Percentiles rank a stretch among this genome's conserved stretches.
Conservation (phyloP, 192 early-diverging fungal genomes). For the Haplosporangium gracile region DNA sequence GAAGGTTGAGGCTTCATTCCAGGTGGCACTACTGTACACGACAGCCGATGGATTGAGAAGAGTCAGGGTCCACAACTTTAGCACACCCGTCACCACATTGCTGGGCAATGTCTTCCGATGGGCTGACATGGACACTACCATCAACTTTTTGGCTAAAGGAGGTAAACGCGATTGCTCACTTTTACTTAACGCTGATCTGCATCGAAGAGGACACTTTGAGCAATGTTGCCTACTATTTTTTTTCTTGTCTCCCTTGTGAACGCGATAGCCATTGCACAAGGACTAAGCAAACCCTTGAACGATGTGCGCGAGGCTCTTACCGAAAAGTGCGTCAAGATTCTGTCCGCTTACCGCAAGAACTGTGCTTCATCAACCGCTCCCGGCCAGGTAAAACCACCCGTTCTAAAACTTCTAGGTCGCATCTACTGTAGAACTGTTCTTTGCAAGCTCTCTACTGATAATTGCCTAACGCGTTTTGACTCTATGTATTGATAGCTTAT, state of each 20-base stretch:
- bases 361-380: constrained; percentile 90
- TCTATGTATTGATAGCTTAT: constrained; percentile 74
- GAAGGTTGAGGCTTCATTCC: constrained; percentile 85
- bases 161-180: constrained; percentile 51
- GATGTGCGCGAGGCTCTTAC: constrained; percentile 85
- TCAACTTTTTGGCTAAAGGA: constrained; percentile 88
- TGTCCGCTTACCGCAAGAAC: constrained; percentile 92
- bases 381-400: constrained; percentile 67
- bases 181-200: not conserved
- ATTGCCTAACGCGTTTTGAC: not conserved
- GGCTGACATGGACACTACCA: constrained; percentile 93
- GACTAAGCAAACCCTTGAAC: constrained; percentile 76
- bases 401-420: constrained; percentile 29
- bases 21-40: constrained; percentile 96
- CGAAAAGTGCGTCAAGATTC: constrained; percentile 88
- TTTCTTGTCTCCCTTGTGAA: not conserved
- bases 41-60: constrained; percentile 88
- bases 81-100: constrained; percentile 78
- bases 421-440: not conserved
- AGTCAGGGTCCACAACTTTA: constrained; percentile 93
- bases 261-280: constrained; percentile 77
- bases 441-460: not conserved
- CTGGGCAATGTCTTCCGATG: constrained; percentile 88
- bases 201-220: not conserved
- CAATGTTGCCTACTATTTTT: not conserved